Percentiles rank a stretch among this genome's conserved stretches.
phyloP scores from a whole-genome alignment of 163 green algal species.

The Trebouxiophyceae sp. region DNA sequence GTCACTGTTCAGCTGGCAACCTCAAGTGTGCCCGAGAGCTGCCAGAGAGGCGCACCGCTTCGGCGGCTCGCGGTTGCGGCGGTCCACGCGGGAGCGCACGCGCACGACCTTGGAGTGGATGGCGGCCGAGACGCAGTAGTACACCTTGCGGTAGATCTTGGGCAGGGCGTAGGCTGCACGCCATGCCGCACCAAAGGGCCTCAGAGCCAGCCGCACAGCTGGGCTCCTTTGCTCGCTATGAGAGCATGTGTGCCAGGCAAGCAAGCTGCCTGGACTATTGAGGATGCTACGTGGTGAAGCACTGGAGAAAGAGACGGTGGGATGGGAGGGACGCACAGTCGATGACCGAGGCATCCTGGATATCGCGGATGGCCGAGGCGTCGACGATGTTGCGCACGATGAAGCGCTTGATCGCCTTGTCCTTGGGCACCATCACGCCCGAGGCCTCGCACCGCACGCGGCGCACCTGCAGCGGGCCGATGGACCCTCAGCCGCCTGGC shows the following conservation, averaged over 20 bases:
- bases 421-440: slow-evolving; percentile 82
- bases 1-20: neutral
- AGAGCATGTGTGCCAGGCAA: too few relatives aligned
- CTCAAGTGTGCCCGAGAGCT: neutral
- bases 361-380: slow-evolving; percentile 92
- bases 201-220: too few relatives aligned
- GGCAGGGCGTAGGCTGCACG: slow-evolving; percentile 75
- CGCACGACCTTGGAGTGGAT: slow-evolving; percentile 97
- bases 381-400: slow-evolving; percentile 94
- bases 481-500: too few relatives aligned
- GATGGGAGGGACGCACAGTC: too few relatives aligned
- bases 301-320: too few relatives aligned
- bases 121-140: slow-evolving; percentile 95
- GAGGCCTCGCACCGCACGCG: slow-evolving; percentile 85
- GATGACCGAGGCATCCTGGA: slow-evolving; percentile 89
- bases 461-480: slow-evolving; percentile 51
- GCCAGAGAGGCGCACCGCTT: slow-evolving; percentile 27
- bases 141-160: slow-evolving; percentile 92
- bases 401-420: slow-evolving; percentile 99
- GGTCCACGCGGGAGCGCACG: slow-evolving; percentile 78
- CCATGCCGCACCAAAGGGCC: too few relatives aligned
- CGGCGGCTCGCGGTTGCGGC: slow-evolving; percentile 86
- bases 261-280: too few relatives aligned
- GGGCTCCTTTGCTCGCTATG: too few relatives aligned
- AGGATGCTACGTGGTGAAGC: too few relatives aligned